Base-by-base conservation (phyloP, 148 eudicot genomes). In the Mesembryanthemum crystallinum region DNA sequence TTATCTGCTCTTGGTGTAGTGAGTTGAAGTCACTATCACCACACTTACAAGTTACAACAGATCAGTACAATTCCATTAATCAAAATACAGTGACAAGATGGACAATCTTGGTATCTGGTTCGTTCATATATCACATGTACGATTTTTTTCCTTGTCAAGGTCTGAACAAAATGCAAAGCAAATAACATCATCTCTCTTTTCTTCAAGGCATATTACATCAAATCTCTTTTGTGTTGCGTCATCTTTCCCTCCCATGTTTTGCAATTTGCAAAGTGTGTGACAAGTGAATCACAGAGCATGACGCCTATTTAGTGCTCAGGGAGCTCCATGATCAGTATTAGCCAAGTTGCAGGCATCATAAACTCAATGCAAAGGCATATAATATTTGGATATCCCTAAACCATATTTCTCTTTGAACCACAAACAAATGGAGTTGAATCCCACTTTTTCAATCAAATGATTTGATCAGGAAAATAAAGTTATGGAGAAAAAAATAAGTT, bases 151-250 rank as follows among this genome's bases (percentile, higher is more conserved):
- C 55, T 64, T 39, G 57, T 72, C 51, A 70, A 3, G n/a, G 33
- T 28, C 42, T 7, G n/a, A 39, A 64, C 33, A 71, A 51, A 17
- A 35, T 33, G 76, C 27, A 72, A 37, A 63, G 51, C 32, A 54
- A 33, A 12, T 35, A 62, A 77, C 30, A 77, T n/a, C 74, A 77
- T 55, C 45, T 63, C 42, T 51, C 43, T 23, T 54, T 64, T 33
- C 39, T 3, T 27, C 30, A 42, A 57, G 58, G 73, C 35, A 76
- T 69, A 39, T 58, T 39, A 76, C 67, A 76, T 76, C 79, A 76
- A 58, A 58, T 76, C 67, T 15, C 10, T 37, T 75, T 35, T 67
- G 17, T 3, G 17, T 23, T 57, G 37, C 20, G 14, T 76, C 76
- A 78, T 78, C 76, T 42, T 8, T 15, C 67, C 45, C n/a, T 60